These are phyloP conservation scores for Ogataea salicorniae DNA, from an alignment of 805 yeast genomes.

Conservation along the genomic window DNA sequence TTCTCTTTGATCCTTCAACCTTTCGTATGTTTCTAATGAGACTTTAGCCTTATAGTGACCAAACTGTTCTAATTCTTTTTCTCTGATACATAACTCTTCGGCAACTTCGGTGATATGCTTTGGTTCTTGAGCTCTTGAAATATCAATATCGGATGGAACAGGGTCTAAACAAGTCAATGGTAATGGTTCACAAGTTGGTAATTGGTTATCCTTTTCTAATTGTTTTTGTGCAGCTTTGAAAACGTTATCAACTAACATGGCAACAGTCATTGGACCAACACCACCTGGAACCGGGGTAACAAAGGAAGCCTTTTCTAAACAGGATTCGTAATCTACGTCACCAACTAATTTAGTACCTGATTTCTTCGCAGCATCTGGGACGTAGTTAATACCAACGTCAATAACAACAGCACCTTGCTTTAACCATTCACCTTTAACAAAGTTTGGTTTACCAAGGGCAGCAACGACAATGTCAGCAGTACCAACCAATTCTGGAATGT, in stretches of 20 bases:
- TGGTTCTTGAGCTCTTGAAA: conserved; percentile 72
- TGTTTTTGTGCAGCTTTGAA: conserved; percentile 58
- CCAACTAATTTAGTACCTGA: conserved; percentile 72
- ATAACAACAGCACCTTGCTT: conserved; percentile 63
- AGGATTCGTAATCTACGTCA: conserved; percentile 63
- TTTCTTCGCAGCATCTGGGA: conserved; percentile 60
- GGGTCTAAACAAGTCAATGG: conserved; percentile 53
- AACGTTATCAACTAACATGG: conserved; percentile 72
- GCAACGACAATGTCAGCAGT: conserved; percentile 74
- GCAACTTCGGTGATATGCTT: conserved; percentile 67
- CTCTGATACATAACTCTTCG: conserved; percentile 59
- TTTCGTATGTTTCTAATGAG: conserved; percentile 54
- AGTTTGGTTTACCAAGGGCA: conserved; percentile 69
- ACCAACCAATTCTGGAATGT: conserved; percentile 41
- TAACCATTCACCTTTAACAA: conserved; percentile 72
- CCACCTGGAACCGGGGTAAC: conserved; percentile 92
- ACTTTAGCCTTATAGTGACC: conserved; percentile 79
- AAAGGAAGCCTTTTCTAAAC: conserved; percentile 49
- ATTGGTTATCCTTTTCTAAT: conserved; percentile 14
- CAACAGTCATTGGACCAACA: conserved; percentile 90
- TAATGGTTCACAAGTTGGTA: conserved; percentile 47
- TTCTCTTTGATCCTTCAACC: conserved; percentile 49
- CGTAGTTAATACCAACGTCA: conserved; percentile 80
- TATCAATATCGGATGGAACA: conserved; percentile 77
- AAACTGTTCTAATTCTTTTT: conserved; percentile 65